Evolutionary conservation across 1,284 basidiomycete genomes (phyloP), one percentile per base, ranked within the genome.

Genomic region (Ganoderma multipileum): DNA sequence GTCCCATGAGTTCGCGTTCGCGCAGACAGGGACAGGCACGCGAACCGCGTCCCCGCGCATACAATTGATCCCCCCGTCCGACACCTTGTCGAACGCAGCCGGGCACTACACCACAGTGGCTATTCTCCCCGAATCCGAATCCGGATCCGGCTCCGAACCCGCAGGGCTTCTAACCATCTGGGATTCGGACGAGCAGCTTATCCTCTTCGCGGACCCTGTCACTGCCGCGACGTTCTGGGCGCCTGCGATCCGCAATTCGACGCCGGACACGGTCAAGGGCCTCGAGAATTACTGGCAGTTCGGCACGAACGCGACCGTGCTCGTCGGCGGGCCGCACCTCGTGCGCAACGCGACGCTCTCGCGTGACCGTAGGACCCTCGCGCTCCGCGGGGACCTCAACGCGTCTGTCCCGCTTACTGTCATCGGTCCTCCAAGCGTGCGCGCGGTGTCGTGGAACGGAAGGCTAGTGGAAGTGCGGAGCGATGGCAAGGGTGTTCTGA

Each of bases 391-490:
- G 3, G 87, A 89, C 72, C 74, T 89, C 39, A 81, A 85, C 69
- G 77, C 79, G 30, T 79, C 77, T 33, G 83, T 81, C 8, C 79
- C 79, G 44, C 79, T 86, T 58, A 83, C 76, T 0, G 80, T 91
- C 20, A 84, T 92, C 63, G 87, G 84, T 3, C 88, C 89, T 0
- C 79, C 79, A 11, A 75, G 72, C 1, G 80, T 94, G 61, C 81
- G 75, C 9, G 76, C 81, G 0, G 83, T 94, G 30, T 86, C 86
- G 0, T 95, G 93, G 93, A 95, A 95, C 71, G 92, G 89, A 12
- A 76, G 84, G 60, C 73, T 71, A 2, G 83, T 91, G 8, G 74
- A 77, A 20, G 77, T 81, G 20, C 81, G 83, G 67, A 39, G 44
- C 18, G 69, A 60, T 18, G 64, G 73, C 23, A 41, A 71, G 1